A percentile compares a stretch with the other conserved stretches of the same genome.
Evolutionary conservation across 2,329 filamentous ascomycete genomes (phyloP).

Genomic region (Capronia coronata): DNA sequence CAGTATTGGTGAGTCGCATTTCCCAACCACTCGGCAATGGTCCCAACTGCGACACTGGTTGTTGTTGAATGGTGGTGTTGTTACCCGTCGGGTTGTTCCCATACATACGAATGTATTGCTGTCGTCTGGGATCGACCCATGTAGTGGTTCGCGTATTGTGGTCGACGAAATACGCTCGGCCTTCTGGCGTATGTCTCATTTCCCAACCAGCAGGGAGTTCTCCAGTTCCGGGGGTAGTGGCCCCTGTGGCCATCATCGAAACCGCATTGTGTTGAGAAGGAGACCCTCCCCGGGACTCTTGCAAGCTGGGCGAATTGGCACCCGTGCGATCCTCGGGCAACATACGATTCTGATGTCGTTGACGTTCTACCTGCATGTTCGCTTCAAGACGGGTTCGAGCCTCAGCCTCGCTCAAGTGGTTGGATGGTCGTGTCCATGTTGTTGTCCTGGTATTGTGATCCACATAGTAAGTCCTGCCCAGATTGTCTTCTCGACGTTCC

Average conservation of each 20-base stretch:
- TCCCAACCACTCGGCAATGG: slow-evolving; percentile 97
- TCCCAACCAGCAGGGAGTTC: slow-evolving; percentile 96
- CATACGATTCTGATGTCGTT: slow-evolving; percentile 90
- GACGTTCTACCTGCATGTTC: slow-evolving; percentile 85
- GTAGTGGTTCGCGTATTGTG: slow-evolving; percentile 97
- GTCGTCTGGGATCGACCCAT: slow-evolving; percentile 93
- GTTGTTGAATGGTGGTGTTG: slow-evolving; percentile 86
- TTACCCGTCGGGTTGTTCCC: slow-evolving; percentile 63
- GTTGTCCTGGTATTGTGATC: slow-evolving; percentile 96
- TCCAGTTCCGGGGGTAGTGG: slow-evolving; percentile 82
- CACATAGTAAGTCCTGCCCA: slow-evolving; percentile 94
- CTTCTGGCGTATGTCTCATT: slow-evolving; percentile 90
- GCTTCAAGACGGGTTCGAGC: slow-evolving; percentile 76
- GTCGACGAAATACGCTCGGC: slow-evolving; percentile 92
- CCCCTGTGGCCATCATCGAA: slow-evolving; percentile 90
- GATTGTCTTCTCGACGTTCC: slow-evolving; percentile 91
- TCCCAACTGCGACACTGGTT: slow-evolving; percentile 92
- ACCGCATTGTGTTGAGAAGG: slow-evolving; percentile 47
- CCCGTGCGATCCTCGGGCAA: slow-evolving; percentile 92
- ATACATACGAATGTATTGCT: slow-evolving; percentile 98
- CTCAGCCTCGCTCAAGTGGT: slow-evolving; percentile 66
- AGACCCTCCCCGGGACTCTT: slow-evolving; percentile 42
- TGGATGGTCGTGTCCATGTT: slow-evolving; percentile 89
- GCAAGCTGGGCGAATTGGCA: slow-evolving; percentile 76
- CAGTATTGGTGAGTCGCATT: slow-evolving; percentile 98